phyloP scores from a whole-genome alignment of 306 rosid genomes.

The Carpinus fangiana region DNA sequence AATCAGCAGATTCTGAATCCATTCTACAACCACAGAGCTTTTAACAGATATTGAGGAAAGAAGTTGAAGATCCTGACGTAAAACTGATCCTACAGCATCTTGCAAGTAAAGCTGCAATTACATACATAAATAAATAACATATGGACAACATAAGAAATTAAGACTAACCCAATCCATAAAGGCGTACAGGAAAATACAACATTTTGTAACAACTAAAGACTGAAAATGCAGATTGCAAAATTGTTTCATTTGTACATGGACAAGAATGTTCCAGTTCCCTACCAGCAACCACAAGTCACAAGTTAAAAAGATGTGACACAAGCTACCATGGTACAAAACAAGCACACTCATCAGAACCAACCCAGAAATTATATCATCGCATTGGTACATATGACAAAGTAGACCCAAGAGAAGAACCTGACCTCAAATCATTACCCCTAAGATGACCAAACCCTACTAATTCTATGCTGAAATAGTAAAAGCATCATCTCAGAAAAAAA shows the following conservation, averaged over 20 bases:
- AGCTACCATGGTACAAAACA: not conserved
- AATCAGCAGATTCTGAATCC: constrained; percentile 66
- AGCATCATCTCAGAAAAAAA: not conserved
- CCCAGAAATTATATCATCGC: not conserved
- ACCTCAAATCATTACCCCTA: not conserved
- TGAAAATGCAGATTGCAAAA: not conserved
- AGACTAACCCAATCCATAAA: too few species aligned
- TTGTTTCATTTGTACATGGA: not conserved
- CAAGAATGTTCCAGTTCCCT: not conserved
- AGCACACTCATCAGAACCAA: not conserved
- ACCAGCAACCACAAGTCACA: not conserved
- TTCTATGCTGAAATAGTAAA: not conserved
- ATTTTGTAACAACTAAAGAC: too few species aligned
- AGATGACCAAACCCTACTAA: not conserved
- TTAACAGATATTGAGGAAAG: constrained; percentile 27
- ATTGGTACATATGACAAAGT: not conserved
- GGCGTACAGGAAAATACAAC: too few species aligned
- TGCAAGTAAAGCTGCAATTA: constrained; percentile 35
- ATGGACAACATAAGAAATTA: constrained; percentile 12
- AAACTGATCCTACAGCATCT: constrained; percentile 30
- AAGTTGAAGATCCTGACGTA: constrained; percentile 36
- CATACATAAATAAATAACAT: constrained; percentile 9
- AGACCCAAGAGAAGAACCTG: not conserved
- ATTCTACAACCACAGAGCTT: constrained; percentile 37
- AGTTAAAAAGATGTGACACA: not conserved